Evolutionary conservation across 768 basidiomycete genomes (phyloP).

Genomic region (Trametes coccinea): DNA sequence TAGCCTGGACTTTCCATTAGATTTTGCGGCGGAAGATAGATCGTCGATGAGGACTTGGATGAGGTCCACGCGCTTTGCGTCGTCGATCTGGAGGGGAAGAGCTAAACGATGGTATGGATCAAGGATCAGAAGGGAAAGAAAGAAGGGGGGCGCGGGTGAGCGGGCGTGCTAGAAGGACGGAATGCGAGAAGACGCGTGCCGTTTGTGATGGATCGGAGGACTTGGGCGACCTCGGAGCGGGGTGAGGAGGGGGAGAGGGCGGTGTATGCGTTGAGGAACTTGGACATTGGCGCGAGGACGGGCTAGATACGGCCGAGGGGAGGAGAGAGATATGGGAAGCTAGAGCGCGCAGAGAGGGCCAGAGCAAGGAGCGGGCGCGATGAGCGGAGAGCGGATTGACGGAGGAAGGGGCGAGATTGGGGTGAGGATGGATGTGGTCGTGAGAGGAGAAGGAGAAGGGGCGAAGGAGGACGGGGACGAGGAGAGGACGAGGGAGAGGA

Average conservation of each 20-base stretch:
- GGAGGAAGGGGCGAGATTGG: background rate
- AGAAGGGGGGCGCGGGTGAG: conserved; percentile 2
- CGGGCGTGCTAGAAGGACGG: background rate
- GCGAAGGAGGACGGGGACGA: background rate
- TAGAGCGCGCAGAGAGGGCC: background rate
- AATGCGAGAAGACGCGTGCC: conserved; percentile 37
- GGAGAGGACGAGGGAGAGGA: background rate
- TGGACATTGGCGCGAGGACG: conserved; percentile 40
- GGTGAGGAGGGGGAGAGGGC: conserved; percentile 49
- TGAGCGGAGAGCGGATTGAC: background rate
- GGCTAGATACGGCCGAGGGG: background rate
- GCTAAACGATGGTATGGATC: conserved; percentile 34
- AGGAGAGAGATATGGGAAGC: background rate
- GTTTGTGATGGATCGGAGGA: conserved; percentile 52
- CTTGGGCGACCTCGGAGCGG: conserved; percentile 45
- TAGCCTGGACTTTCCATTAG: conserved; percentile 41
- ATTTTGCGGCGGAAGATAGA: conserved; percentile 19
- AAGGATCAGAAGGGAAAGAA: background rate
- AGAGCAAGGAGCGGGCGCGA: conserved; percentile 14
- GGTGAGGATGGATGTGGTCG: background rate
- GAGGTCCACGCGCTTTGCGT: conserved; percentile 50
- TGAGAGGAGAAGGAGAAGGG: background rate
- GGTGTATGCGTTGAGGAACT: conserved; percentile 47
- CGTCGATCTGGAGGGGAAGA: conserved; percentile 48
- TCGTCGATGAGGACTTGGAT: conserved; percentile 40